Evolutionary conservation across 495 filamentous ascomycete genomes (phyloP), one percentile per base, ranked within the genome.

Genomic region (Penicillium arizonense): DNA sequence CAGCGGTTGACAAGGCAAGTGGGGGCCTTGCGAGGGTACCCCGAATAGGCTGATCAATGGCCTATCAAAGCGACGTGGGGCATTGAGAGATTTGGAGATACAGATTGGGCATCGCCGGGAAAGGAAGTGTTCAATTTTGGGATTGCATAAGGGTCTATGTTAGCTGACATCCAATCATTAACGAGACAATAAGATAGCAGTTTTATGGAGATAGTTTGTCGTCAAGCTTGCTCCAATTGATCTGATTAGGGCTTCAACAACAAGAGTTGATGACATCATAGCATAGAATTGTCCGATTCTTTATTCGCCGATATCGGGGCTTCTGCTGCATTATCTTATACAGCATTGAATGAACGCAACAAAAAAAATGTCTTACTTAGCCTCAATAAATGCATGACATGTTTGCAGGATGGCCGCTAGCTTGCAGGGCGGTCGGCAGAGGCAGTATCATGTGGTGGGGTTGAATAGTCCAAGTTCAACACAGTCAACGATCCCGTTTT

Each of bases 391-490:
- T 9, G 13, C 9, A 34, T 28, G 20, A 1, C 6, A 47, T 32
- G 26, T 30, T 30, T 2, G 28, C 0, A 30, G 8, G 8, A 30
- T 30, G 28, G 28, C 28, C 28, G 28, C 6, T 30, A 30, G 28
- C 28, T 30, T 7, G 5, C 28, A 30, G 8, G 45, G 59, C 59
- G 59, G 59, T 47, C 18, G 49, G 13, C 1, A n/a, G 11, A 8
- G 52, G 56, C 59, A 62, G 48, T 62, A 62, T 59, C 33, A 20
- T 34, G 34, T 57, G 55, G 59, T 57, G 59, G 52, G 53, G 43
- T 46, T 50, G 37, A 14, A 16, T 28, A 43, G 10, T 26, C 35
- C 36, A 48, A 30, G 53, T 35, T 45, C 28, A 36, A 38, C 35
- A 18, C 5, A 13, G 11, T n/a, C 14, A 28, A 46, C 3, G 26